Conservation (phyloP, 2,329 filamentous ascomycete genomes). For the Samsoniella hepiali region DNA sequence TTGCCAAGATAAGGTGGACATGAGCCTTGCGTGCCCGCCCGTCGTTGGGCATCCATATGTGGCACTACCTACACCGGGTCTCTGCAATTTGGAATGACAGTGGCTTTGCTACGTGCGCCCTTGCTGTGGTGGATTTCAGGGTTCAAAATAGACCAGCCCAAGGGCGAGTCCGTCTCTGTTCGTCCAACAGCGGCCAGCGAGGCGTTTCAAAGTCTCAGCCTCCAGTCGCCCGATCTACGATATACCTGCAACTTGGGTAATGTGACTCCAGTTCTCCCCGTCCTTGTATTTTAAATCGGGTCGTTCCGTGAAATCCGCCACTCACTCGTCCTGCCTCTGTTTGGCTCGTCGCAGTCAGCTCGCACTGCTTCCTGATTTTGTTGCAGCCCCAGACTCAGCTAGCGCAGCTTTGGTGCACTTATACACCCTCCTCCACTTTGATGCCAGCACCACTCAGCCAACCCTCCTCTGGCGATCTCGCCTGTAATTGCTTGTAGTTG, state of each 20-base stretch:
- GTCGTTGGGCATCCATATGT: too few relatives aligned
- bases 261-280: neutral
- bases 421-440: neutral
- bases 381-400: neutral
- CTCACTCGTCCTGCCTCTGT: neutral
- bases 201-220: constrained; percentile 4
- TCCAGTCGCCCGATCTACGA: neutral
- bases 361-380: constrained; percentile 6
- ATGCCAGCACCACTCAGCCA: neutral
- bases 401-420: neutral
- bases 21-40: too few relatives aligned
- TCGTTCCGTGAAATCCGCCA: neutral
- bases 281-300: neutral
- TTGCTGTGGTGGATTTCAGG: neutral
- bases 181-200: neutral
- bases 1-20: neutral
- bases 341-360: neutral
- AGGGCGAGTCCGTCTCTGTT: neutral
- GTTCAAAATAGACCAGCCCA: neutral
- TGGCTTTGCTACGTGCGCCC: neutral
- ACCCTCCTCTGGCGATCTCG: neutral
- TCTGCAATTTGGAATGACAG: neutral
- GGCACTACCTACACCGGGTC: too few relatives aligned
- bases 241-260: neutral
- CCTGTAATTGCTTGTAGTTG: too few relatives aligned